Evolutionary conservation across 2,329 filamentous ascomycete genomes (phyloP), one percentile per base, ranked within the genome.

Genomic region (Ophiocordyceps camponoti-floridani): DNA sequence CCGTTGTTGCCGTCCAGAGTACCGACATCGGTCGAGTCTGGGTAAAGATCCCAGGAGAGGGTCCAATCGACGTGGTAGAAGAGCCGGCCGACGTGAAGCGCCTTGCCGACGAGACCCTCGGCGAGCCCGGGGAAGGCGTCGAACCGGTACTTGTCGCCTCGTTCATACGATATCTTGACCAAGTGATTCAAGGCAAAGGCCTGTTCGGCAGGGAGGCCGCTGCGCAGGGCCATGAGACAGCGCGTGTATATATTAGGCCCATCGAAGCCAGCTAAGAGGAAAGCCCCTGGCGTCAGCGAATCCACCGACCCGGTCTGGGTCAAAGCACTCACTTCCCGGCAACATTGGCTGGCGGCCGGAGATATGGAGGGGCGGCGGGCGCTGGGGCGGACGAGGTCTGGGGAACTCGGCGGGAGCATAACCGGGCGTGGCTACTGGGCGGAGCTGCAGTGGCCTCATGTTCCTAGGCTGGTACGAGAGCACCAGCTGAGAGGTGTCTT

Each of bases 121-220:
- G 86, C 85, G 27, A 98, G 71, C 10, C 85, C 81, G 1, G 84
- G 82, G 53, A 95, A 96, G 5, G 85, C 84, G 53, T 94, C 87
- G 52, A 96, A 95, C 48, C 85, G 83, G 63, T 94, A 95, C 61
- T 94, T 94, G 58, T 96, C 91, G 41, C 89, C 89, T 40, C 88
- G 77, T 60, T 96, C 88, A 56, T 82, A 91, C 0, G 88, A 95
- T 27, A 96, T 95, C 58, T 94, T 94, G 47, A 96, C 87, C 4
- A 96, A 66, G 54, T 96, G 89, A 54, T 94, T 86, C 11, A 96
- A 68, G 0, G 87, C 89, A 62, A 93, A 96, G n/a, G 85, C 79
- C 54, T 95, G 83, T 58, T 98, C 89, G 12, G 79, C 73, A 4
- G 74, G 73, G 26, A 94, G 76, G 2, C 77, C 77, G 13, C 86